Evolutionary conservation across 169 alveolate genomes (phyloP), one percentile per base, ranked within the genome.

Genomic region (Plasmodium sp.): DNA sequence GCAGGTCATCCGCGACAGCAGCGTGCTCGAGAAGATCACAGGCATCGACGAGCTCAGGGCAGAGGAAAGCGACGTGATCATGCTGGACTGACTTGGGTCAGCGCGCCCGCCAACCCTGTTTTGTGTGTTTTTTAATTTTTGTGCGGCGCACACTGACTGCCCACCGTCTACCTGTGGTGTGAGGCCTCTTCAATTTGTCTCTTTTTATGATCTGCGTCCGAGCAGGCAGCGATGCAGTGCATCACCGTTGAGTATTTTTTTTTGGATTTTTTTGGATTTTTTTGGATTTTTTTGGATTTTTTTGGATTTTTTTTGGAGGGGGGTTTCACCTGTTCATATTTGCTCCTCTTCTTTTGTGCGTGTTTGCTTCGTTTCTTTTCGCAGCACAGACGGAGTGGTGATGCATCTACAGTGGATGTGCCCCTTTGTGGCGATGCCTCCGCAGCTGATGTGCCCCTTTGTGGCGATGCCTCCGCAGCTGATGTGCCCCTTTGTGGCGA

Each of bases 1-100:
- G 62, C 54, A 90, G 94, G 92, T 90, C 51, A 90, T 90, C 45
- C 81, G 79, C 31, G 91, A 90, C 73, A 90, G 94, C 62, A 48
- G 27, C n/a, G 48, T 90, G 1, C 56, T 90, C n/a, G 94, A 90
- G 74, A 45, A 45, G 27, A 81, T 90, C 22, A 90, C 94, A 5
- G 72, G 83, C 45, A 90, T 90, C 22, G 27, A 22, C 10, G 18
- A 39, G 18, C 45, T 90, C 12, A 81, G 54, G 43, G 79, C 22
- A 9, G 62, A 81, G 74, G 94, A 90, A 34, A 18, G 43, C n/a
- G 92, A 90, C 6, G 94, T 86, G 12, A 86, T 86, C 39, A n/a
- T 86, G 34, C 22, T 86, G 18, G 93, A 85, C 9, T 85, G 39
- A 45, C 62, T 51, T 51, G 3, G 56, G 48, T 75, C 2, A 33